Percentiles rank a stretch among this genome's conserved stretches.
Conservation (phyloP, 192 early-diverging fungal species). For the Spinellus fusiger region DNA sequence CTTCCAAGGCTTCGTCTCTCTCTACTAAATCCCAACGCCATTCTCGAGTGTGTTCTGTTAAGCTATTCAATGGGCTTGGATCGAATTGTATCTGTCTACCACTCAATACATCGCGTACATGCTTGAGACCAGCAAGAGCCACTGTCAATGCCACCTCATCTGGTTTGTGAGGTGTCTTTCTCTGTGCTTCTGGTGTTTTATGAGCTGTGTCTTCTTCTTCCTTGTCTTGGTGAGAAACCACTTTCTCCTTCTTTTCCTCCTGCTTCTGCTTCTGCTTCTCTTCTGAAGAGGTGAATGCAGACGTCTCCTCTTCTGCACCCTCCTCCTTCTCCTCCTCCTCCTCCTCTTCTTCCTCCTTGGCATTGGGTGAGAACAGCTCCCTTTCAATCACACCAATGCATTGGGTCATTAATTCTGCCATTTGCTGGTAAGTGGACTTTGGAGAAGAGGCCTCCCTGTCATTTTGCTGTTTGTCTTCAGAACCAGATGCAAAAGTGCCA, state of each 20-base stretch:
- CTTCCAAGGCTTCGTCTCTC: neutral
- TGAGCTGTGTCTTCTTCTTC: slow-evolving; percentile 4
- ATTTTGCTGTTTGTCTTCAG: neutral
- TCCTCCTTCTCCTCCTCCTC: neutral
- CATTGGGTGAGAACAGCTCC: slow-evolving; percentile 19
- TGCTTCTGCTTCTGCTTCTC: neutral
- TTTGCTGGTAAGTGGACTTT: slow-evolving; percentile 22
- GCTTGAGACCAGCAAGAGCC: slow-evolving; percentile 45
- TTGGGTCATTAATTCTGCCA: slow-evolving; percentile 27
- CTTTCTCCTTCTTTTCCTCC: neutral
- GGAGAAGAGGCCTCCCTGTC: slow-evolving; percentile 2
- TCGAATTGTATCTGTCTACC: slow-evolving; percentile 41
- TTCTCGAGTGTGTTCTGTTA: neutral
- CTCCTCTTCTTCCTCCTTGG: neutral
- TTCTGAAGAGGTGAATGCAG: neutral
- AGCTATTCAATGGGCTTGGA: neutral
- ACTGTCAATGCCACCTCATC: slow-evolving; percentile 35
- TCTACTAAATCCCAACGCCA: slow-evolving; percentile 7
- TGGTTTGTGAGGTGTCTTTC: neutral
- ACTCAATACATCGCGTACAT: slow-evolving; percentile 45
- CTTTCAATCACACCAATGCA: slow-evolving; percentile 42
- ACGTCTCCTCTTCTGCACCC: neutral
- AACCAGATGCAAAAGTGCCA: neutral
- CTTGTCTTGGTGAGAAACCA: neutral
- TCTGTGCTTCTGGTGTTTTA: neutral